Evolutionary conservation across 345 rosid genomes (phyloP), one percentile per base, ranked within the genome.

Genomic region (Alliaria petiolata): DNA sequence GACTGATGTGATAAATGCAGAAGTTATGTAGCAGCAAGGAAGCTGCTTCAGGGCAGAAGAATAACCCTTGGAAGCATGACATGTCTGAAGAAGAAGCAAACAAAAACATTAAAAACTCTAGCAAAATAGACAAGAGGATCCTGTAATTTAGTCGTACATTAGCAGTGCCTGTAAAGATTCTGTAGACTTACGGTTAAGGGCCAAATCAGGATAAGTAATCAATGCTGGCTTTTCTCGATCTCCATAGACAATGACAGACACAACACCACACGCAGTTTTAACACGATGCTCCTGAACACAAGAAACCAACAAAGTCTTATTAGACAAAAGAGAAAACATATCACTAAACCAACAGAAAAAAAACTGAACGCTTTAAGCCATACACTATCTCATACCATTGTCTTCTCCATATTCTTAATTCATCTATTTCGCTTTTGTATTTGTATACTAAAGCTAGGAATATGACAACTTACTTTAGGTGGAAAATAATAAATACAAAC

Each of bases 21-120:
- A 93, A 93, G 85, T 91, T 93, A 82, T 93, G 97, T 11, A 91
- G 86, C 60, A 93, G 83, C 87, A 93, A 83, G 1, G 97, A 89
- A 64, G 89, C 88, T n/a, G 96, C 96, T 83, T 93, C 98, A 13
- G 92, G 95, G 77, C 97, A 93, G 60, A 89, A 91, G 82, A 93
- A 89, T 59, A 93, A 83, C 68, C 95, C 97, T 84, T 89, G 97
- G 79, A 91, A 91, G 68, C 97, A 93, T 43, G 96, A 93, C 84
- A 86, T 78, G 81, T 93, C 98, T 93, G 91, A 61, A 64, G 67
- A 78, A 75, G 44, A 33, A 56, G 42, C 45, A 55, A n/a, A 30
- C 43, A 14, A 51, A 63, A 56, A 63, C 45, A 45, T 54, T 40
- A 42, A 7, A n/a, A 19, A 60, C 45, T 7, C 33, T 47, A 62